Conservation (phyloP, 331 rosid species). For the Rhamnella rubrinervis region DNA sequence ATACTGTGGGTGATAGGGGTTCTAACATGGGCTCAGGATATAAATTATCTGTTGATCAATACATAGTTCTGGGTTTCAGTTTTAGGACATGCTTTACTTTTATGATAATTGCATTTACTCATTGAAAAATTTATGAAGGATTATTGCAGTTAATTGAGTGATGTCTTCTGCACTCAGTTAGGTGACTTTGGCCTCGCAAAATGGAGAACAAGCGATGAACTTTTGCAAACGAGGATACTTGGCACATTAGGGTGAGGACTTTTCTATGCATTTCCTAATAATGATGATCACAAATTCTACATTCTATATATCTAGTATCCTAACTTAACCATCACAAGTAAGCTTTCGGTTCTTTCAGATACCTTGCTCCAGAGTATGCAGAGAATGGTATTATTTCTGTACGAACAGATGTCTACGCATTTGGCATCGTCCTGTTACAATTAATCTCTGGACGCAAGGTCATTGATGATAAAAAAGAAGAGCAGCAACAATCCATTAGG, state of each 20-base stretch:
- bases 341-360: slow-evolving; percentile 42
- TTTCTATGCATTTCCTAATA: not conserved
- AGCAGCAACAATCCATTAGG: slow-evolving; percentile 51
- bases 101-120: no score
- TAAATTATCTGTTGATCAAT: not conserved
- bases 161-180: slow-evolving; percentile 43
- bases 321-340: slow-evolving; percentile 3
- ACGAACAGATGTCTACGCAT: slow-evolving; percentile 73
- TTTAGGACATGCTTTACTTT: no score
- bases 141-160: slow-evolving; percentile 13
- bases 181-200: slow-evolving; percentile 90
- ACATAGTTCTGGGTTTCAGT: no score
- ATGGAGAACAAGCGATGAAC: slow-evolving; percentile 59
- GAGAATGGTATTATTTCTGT: slow-evolving; percentile 74
- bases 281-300: not conserved
- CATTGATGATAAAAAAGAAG: slow-evolving; percentile 31
- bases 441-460: slow-evolving; percentile 72
- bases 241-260: slow-evolving; percentile 78
- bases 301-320: not conserved
- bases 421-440: slow-evolving; percentile 69
- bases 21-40: not conserved
- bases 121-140: not conserved
- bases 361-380: slow-evolving; percentile 87
- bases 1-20: no score
- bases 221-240: slow-evolving; percentile 61